Evolutionary conservation across 2,329 filamentous ascomycete species (phyloP), one percentile per base, ranked within the genome.

Genomic region (Monosporascus sp.): DNA sequence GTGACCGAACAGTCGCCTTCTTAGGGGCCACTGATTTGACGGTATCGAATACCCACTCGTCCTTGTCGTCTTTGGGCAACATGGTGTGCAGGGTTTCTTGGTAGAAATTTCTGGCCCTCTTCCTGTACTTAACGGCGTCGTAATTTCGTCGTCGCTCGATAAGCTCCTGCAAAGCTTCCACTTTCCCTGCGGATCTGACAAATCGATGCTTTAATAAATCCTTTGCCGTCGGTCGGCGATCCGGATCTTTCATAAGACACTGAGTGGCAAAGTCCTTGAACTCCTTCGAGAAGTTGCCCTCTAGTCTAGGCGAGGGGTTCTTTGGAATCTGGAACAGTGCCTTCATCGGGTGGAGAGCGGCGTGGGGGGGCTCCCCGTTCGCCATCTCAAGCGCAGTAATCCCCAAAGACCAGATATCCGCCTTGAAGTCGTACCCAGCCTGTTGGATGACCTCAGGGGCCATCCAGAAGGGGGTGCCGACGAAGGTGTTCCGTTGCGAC

Each of bases 391-490:
- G 91, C 14, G 91, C 91, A 0, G 91, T 96, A 64, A 96, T 96
- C 7, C 91, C 91, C 45, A 96, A 73, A 0, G 90, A 95, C 91
- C 91, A 96, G 54, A 96, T 91, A 66, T 96, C 91, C 6, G 91
- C 91, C 71, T 94, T 94, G 75, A 90, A 94, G 69, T 93, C 91
- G 58, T 85, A 85, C 17, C 82, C 83, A 59, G 90, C 84, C 72
- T 96, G 91, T 69, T 95, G 87, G 61, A 96, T 96, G 37, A 96
- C 91, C 68, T 96, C 91, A 1, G 91, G 91, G 1, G 91, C 91
- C 91, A 96, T 96, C 91, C 91, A 96, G 68, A 95, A 96, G 0
- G 94, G 94, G 0, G 93, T 97, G 20, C 94, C 94, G 20, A 99
- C 94, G 66, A 99, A 97, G 0, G 94, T 99, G 72, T 97, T 93